A percentile compares a stretch with the other conserved stretches of the same genome.
These are phyloP conservation scores for Trichoderma parareesei DNA, from an alignment of 495 filamentous ascomycete species.

Conservation along the genomic window DNA sequence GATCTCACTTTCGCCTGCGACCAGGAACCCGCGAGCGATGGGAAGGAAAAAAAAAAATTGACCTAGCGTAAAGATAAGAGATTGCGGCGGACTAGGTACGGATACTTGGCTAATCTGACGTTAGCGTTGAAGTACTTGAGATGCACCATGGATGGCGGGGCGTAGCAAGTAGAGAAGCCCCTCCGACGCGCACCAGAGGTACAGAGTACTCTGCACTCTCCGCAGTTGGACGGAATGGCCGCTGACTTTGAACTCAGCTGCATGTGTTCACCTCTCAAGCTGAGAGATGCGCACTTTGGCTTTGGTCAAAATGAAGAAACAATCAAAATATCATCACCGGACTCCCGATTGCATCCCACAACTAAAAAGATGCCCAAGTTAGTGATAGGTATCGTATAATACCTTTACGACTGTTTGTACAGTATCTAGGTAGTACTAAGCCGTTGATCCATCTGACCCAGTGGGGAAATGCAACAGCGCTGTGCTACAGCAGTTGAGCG, in stretches of 20 bases:
- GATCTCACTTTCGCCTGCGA: slow-evolving; percentile 6
- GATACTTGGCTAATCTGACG: background rate
- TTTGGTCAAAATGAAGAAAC: too few relatives aligned
- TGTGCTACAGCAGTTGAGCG: background rate
- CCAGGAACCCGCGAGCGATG: background rate
- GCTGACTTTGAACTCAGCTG: background rate
- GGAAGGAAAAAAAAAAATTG: background rate
- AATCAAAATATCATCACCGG: too few relatives aligned
- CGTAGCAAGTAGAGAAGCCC: background rate
- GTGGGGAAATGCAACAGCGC: background rate
- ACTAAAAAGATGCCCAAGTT: too few relatives aligned
- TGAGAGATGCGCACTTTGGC: too few relatives aligned
- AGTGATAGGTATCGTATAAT: too few relatives aligned
- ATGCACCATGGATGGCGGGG: background rate
- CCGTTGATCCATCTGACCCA: background rate
- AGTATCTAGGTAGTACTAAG: too few relatives aligned
- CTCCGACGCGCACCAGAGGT: background rate
- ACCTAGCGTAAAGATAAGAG: background rate
- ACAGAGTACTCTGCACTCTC: background rate
- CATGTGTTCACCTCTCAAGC: too few relatives aligned
- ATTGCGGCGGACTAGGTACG: background rate
- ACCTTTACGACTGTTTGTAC: too few relatives aligned
- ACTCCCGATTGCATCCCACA: too few relatives aligned
- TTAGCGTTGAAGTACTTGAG: background rate
- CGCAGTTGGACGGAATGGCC: background rate